Conservation (phyloP, 1,284 basidiomycete genomes). For the Moesziomyces antarcticus region DNA sequence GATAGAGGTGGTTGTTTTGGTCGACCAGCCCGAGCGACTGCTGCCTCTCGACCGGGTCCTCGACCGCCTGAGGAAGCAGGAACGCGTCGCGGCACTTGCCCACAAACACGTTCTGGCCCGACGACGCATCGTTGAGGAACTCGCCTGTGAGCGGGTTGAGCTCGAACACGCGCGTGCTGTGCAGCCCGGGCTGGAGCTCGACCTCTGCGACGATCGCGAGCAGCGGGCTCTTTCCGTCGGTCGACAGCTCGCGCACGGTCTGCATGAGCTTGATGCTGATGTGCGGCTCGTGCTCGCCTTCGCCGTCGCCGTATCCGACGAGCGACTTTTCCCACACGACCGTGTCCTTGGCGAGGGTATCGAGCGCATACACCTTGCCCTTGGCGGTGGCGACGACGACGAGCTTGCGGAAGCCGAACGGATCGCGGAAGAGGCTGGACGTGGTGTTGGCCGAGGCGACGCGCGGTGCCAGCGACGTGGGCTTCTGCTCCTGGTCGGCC, state of each 20-base stretch:
- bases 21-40: constrained; percentile 76
- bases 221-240: constrained; percentile 50
- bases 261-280: constrained; percentile 57
- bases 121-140: constrained; percentile 40
- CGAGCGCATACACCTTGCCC: constrained; percentile 85
- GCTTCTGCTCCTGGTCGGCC: constrained; percentile 29
- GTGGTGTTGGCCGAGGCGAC: constrained; percentile 41
- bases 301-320: constrained; percentile 61
- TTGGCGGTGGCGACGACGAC: constrained; percentile 78
- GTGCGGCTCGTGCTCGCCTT: constrained; percentile 53
- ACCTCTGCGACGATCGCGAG: constrained; percentile 61
- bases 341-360: constrained; percentile 74
- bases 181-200: constrained; percentile 30
- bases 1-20: constrained; percentile 67
- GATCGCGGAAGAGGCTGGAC: constrained; percentile 71
- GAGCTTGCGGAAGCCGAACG: constrained; percentile 88
- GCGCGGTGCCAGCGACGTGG: constrained; percentile 48
- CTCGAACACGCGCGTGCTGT: constrained; percentile 61
- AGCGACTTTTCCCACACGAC: constrained; percentile 65
- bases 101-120: constrained; percentile 45
- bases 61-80: constrained; percentile 43
- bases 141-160: constrained; percentile 64
- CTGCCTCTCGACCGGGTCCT: constrained; percentile 53
- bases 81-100: constrained; percentile 53
- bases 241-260: constrained; percentile 54